Evolutionary conservation across 164 flowering plant genomes (phyloP), one percentile per base, ranked within the genome.

Genomic region (Macadamia integrifolia): DNA sequence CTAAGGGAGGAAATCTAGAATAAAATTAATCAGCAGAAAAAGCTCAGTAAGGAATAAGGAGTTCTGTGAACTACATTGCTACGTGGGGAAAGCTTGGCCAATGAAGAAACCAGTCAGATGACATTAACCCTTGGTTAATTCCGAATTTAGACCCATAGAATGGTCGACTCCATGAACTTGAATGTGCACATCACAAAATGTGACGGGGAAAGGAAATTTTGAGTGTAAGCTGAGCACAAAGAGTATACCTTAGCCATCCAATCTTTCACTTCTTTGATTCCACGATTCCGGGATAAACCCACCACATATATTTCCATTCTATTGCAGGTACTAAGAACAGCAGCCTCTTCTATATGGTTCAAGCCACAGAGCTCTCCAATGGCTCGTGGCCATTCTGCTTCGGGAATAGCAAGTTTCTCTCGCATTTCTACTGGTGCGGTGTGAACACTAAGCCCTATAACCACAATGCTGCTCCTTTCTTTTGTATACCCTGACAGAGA

Each of bases 301-400:
- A 91, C 93, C 67, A 92, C 93, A 75, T 95, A 95, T 66, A 95
- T 91, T 74, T 95, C 99, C 97, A 92, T 89, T 70, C 99, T 74
- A 79, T 95, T 95, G 79, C 99, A 95, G 69, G 98, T 95, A 72
- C 99, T 92, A 50, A 95, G 97, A 68, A 95, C 98, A 66, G 98
- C 99, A 75, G 99, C 99, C 78, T 95, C 99, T 77, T 89, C 98
- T 52, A 95, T 91, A 69, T 95, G 99, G 71, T 95, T 88, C 81
- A 95, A 79, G 66, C 77, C 68, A 61, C 99, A 92, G 13, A 94
- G 84, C 78, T 94, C 97, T 52, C 82, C 86, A 72, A 95, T 92
- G 55, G 97, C 98, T 75, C 90, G 84, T 50, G 97, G 98, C 96
- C 99, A 95, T 70, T 95, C 97, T 58, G 93, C 99, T 80, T 95